Base-by-base conservation (phyloP, 1,284 basidiomycete genomes). In the Inonotus obliquus region DNA sequence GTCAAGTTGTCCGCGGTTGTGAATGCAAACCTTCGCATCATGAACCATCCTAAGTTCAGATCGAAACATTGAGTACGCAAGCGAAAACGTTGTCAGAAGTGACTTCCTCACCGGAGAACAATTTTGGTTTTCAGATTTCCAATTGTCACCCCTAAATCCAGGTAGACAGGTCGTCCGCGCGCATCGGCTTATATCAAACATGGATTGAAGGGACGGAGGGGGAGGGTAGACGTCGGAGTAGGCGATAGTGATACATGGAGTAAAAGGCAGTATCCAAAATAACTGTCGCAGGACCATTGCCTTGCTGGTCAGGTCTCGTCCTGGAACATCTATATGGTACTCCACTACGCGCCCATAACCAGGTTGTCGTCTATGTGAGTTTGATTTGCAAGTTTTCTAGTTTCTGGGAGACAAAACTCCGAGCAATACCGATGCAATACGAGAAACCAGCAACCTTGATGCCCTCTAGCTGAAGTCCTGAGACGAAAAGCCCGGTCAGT, bases 111-210 rank as follows among this genome's bases (percentile, higher is more conserved):
- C 32, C 9, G 9, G 4, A 32, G 32, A 32, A 9, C n/a, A n/a
- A n/a, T n/a, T n/a, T n/a, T n/a, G n/a, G n/a, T n/a, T n/a, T n/a
- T n/a, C n/a, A n/a, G n/a, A n/a, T n/a, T n/a, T n/a, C n/a, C n/a
- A n/a, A n/a, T n/a, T n/a, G n/a, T n/a, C n/a, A n/a, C n/a, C 19
- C 67, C 65, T 3, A 67, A 66, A 23, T 52, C 27, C 17, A 68
- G 62, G 37, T 57, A 65, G 0, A 65, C 58, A 5, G 65, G 51
- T 35, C 62, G 60, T 19, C 60, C 56, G 29, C 65, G 63, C 2
- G 52, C 54, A 54, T 69, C 69, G 6, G 66, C 67, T 65, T 67
- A 55, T 21, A 29, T 23, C 17, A n/a, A n/a, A n/a, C n/a, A n/a
- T n/a, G 45, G 4, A 17, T 13, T 19, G 35, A 29, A 27, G 5